These are phyloP conservation scores for Hypoxylon perforatum DNA, from an alignment of 495 filamentous ascomycete species.

Conservation along the genomic window DNA sequence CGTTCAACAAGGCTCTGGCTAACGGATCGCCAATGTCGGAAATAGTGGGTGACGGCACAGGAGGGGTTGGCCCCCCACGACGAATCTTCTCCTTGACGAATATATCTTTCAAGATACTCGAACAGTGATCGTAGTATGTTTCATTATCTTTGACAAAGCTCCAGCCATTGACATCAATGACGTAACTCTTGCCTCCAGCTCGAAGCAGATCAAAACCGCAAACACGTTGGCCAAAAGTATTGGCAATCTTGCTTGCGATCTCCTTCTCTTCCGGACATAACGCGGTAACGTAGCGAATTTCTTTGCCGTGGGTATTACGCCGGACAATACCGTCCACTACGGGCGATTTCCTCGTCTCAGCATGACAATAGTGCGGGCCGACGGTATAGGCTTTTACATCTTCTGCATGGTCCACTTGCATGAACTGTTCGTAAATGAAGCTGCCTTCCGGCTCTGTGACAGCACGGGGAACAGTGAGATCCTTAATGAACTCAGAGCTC, in stretches of 20 bases:
- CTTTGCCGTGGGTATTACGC: constrained; percentile 96
- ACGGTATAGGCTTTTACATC: constrained; percentile 99
- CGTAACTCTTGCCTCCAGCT: constrained; percentile 87
- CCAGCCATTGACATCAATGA: constrained; percentile 99
- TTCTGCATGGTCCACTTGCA: constrained; percentile 94
- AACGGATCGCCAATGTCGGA: constrained; percentile 57
- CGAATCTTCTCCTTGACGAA: constrained; percentile 80
- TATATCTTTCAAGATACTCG: constrained; percentile 83
- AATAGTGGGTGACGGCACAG: constrained; percentile 56
- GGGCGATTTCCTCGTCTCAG: constrained; percentile 95
- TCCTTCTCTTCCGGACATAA: constrained; percentile 82
- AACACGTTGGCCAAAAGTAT: constrained; percentile 91
- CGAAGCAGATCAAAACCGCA: constrained; percentile 97
- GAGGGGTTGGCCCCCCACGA: constrained; percentile 54
- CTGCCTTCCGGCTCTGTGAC: constrained; percentile 81
- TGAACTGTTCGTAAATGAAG: constrained; percentile 97
- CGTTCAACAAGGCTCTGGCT: constrained; percentile 42
- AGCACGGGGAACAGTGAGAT: constrained; percentile 77
- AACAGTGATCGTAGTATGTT: constrained; percentile 94
- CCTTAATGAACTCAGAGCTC: constrained; percentile 89
- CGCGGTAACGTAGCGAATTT: constrained; percentile 92
- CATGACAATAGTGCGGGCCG: constrained; percentile 91
- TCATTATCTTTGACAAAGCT: constrained; percentile 99
- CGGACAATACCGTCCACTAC: constrained; percentile 96
- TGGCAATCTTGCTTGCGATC: constrained; percentile 90